phyloP scores from a whole-genome alignment of 2,329 filamentous ascomycete genomes.

The Epicoccum nigrum region DNA sequence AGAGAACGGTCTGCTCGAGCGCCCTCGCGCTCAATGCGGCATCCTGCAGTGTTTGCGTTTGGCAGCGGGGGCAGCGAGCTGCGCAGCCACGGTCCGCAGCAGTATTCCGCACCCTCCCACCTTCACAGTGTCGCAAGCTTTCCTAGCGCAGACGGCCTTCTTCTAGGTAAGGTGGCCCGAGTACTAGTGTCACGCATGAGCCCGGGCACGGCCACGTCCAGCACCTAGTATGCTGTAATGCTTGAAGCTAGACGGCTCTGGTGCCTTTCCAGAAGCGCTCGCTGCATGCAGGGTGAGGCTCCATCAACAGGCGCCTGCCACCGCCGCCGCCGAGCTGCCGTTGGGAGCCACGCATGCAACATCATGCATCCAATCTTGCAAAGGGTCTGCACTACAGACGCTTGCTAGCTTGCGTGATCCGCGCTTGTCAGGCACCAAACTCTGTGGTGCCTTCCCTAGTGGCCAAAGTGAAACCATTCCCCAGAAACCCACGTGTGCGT shows the following conservation, averaged over 20 bases:
- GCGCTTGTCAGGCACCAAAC: conserved; percentile 29
- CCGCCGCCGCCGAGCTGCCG: conserved; percentile 24
- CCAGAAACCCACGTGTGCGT: conserved; percentile 47
- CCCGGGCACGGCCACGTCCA: conserved; percentile 20
- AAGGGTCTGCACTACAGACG: conserved; percentile 12
- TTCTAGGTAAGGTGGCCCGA: conserved; percentile 31
- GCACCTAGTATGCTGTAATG: conserved; percentile 26
- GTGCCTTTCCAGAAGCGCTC: conserved; percentile 31
- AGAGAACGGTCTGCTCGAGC: conserved; percentile 13
- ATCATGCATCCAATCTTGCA: conserved; percentile 5
- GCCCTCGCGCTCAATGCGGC: background rate
- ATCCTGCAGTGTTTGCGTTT: background rate
- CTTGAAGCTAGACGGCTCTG: conserved; percentile 26
- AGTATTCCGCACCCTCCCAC: conserved; percentile 8
- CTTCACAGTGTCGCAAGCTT: conserved; percentile 21
- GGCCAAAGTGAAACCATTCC: conserved; percentile 47
- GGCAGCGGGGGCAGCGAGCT: background rate
- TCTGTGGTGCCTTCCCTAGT: conserved; percentile 23
- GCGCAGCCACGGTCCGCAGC: background rate
- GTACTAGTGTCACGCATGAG: conserved; percentile 22
- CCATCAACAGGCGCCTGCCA: conserved; percentile 21
- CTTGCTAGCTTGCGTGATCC: conserved; percentile 21
- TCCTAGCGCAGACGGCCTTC: conserved; percentile 18
- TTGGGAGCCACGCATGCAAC: conserved; percentile 15
- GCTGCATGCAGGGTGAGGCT: conserved; percentile 26